These are phyloP conservation scores for Pseudofabraea citricarpa DNA, from an alignment of 2,329 filamentous ascomycete species.

Conservation along the genomic window DNA sequence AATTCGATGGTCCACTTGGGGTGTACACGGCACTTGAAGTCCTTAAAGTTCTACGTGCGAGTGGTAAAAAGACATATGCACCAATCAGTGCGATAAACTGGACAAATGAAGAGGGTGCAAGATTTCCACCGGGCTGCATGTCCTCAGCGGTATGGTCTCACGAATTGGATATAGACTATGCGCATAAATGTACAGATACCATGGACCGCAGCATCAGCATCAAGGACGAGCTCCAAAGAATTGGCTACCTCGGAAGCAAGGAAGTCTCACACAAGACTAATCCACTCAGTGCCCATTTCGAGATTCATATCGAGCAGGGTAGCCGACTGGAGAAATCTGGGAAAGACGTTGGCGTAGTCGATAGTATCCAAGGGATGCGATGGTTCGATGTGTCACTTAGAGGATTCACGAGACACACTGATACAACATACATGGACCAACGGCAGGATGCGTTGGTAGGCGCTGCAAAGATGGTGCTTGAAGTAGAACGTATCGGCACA, in stretches of 20 bases:
- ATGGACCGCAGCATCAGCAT: constrained; percentile 32
- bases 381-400: constrained; percentile 64
- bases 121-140: constrained; percentile 69
- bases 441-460: constrained; percentile 62
- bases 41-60: constrained; percentile 61
- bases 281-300: constrained; percentile 70
- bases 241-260: constrained; percentile 59
- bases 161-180: constrained; percentile 54
- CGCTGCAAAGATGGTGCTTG: constrained; percentile 59
- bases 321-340: constrained; percentile 61
- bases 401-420: constrained; percentile 25
- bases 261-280: constrained; percentile 50
- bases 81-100: constrained; percentile 44
- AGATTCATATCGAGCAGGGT: constrained; percentile 76
- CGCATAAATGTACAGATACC: constrained; percentile 56
- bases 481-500: constrained; percentile 55
- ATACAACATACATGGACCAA: constrained; percentile 38
- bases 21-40: constrained; percentile 68
- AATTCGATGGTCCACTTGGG: constrained; percentile 73
- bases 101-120: constrained; percentile 63
- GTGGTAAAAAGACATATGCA: constrained; percentile 60
- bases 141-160: constrained; percentile 71
- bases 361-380: constrained; percentile 67
- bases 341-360: constrained; percentile 63
- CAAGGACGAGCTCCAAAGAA: constrained; percentile 55